Evolutionary conservation across 768 basidiomycete genomes (phyloP).

Genomic region (Calocybe indica): DNA sequence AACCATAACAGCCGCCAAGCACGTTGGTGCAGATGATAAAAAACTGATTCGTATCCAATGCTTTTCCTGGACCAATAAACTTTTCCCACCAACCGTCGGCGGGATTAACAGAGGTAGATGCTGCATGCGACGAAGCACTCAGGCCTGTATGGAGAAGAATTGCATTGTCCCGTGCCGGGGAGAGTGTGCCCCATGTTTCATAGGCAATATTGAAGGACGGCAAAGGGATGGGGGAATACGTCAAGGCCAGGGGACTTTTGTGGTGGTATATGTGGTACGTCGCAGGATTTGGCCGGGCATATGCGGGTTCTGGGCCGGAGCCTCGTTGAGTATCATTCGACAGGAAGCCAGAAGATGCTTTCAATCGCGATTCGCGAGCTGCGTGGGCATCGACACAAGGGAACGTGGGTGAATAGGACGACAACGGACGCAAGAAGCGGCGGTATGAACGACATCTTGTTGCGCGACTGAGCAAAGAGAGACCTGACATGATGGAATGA

Average conservation of each 20-base stretch:
- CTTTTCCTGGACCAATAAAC: constrained; percentile 93
- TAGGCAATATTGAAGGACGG: constrained; percentile 85
- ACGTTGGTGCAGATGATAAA: constrained; percentile 96
- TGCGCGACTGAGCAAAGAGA: not conserved
- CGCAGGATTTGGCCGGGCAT: constrained; percentile 71
- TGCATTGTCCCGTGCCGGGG: constrained; percentile 71
- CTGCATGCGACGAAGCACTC: constrained; percentile 93
- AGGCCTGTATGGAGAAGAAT: constrained; percentile 96
- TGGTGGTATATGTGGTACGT: constrained; percentile 72
- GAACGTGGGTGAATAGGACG: constrained; percentile 32
- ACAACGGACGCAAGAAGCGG: constrained; percentile 3
- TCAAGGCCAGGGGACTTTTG: constrained; percentile 53
- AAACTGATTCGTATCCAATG: constrained; percentile 88
- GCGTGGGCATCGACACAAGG: constrained; percentile 84
- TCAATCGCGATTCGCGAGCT: constrained; percentile 52
- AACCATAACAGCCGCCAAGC: constrained; percentile 95
- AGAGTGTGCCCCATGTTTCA: constrained; percentile 95
- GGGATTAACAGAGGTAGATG: constrained; percentile 70
- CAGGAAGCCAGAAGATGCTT: constrained; percentile 19
- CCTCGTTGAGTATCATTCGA: constrained; percentile 15
- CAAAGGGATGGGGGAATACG: constrained; percentile 45
- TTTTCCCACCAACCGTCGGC: constrained; percentile 97
- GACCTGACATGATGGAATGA: constrained; percentile 9
- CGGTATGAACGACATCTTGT: constrained; percentile 1
- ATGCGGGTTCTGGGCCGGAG: constrained; percentile 76